Conservation (phyloP, 2,329 filamentous ascomycete genomes). For the Aspergillus texensis region DNA sequence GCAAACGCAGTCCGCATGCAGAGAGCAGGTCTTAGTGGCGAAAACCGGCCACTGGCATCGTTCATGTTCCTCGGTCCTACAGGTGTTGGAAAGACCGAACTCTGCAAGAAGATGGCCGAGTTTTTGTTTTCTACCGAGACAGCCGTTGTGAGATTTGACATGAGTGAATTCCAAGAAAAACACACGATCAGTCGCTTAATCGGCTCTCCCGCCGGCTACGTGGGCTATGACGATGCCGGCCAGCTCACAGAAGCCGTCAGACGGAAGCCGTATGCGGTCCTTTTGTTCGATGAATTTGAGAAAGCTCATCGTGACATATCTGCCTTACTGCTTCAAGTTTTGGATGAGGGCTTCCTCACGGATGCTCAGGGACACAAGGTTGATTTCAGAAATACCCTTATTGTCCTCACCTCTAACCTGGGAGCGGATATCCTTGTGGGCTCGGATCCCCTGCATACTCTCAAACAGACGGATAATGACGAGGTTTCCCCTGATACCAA, state of each 20-base stretch:
- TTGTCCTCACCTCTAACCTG: conserved; percentile 93
- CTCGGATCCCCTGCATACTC: conserved; percentile 65
- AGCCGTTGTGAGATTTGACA: conserved; percentile 92
- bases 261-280: conserved; percentile 90
- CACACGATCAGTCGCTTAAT: conserved; percentile 93
- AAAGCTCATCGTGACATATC: conserved; percentile 97
- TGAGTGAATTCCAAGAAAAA: conserved; percentile 97
- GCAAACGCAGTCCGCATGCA: conserved; percentile 93
- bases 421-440: conserved; percentile 89
- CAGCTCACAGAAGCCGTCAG: conserved; percentile 95
- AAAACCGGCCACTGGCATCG: conserved; percentile 86
- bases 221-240: conserved; percentile 95
- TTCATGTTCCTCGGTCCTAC: conserved; percentile 99
- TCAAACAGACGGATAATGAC: conserved; percentile 64
- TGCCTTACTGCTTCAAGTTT: conserved; percentile 84
- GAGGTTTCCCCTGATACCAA: conserved; percentile 75
- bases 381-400: conserved; percentile 95
- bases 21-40: conserved; percentile 84
- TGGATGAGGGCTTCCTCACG: conserved; percentile 94
- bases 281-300: conserved; percentile 96
- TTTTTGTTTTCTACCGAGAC: conserved; percentile 93
- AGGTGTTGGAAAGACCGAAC: conserved; percentile 94
- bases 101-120: conserved; percentile 91
- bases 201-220: conserved; percentile 89
- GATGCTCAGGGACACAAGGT: conserved; percentile 96